Evolutionary conservation across 257 asterid genomes (phyloP).

Genomic region (Solanum tarapatanum): DNA sequence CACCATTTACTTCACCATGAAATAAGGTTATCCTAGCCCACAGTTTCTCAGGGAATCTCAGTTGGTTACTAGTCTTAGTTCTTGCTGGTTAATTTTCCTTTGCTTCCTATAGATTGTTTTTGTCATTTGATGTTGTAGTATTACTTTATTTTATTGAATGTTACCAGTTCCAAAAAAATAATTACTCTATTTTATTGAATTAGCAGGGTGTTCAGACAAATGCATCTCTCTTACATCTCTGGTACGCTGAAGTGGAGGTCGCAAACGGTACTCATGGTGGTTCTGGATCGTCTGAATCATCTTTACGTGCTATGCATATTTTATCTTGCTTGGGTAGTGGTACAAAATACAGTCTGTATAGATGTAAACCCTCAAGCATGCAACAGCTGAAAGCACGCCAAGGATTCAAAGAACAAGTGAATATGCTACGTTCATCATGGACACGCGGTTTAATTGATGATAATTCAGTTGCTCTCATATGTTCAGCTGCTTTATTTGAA

Average conservation of each 20-base stretch:
- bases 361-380: conserved; percentile 51
- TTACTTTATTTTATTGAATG: neutral
- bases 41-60: neutral
- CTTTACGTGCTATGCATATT: conserved; percentile 70
- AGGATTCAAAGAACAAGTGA: conserved; percentile 78
- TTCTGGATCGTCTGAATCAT: conserved; percentile 40
- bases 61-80: neutral
- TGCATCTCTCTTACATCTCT: conserved; percentile 66
- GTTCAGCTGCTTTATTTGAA: conserved; percentile 84
- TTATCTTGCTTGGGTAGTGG: conserved; percentile 86
- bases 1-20: neutral
- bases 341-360: conserved; percentile 50
- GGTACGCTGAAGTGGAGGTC: conserved; percentile 92
- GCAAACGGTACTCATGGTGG: conserved; percentile 26
- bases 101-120: neutral
- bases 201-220: conserved; percentile 48
- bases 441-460: conserved; percentile 70
- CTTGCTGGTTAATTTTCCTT: neutral
- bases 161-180: neutral
- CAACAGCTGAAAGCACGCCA: conserved; percentile 82
- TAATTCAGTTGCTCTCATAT: conserved; percentile 59
- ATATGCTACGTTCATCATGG: conserved; percentile 49
- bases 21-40: neutral
- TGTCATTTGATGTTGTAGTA: neutral
- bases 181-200: neutral